Evolutionary conservation across 1,284 basidiomycete genomes (phyloP), one percentile per base, ranked within the genome.

Genomic region (Leccinum subatratum): DNA sequence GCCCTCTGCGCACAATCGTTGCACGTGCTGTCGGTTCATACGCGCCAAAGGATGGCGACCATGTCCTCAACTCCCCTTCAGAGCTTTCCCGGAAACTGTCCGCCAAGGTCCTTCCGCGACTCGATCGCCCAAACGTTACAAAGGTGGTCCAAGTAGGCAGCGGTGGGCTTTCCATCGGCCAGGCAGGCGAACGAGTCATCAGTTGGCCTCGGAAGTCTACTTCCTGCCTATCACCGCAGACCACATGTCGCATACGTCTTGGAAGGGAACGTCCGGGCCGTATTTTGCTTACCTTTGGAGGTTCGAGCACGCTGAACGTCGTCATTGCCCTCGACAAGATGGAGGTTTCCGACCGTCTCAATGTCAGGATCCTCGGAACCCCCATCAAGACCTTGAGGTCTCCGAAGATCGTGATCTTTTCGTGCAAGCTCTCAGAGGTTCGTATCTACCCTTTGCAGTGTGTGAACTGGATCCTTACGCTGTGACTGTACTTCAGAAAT

Each of bases 101-200:
- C 11, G 93, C 95, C 22, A 93, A 91, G 73, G 95, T 97, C 60
- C 83, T 98, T 20, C 93, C 94, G 51, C 92, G 93, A 74, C 83
- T 95, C 42, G 88, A 90, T 48, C 87, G 91, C 39, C 91, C 94
- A 30, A 89, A 98, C 72, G 96, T 99, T 61, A 90, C 92, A 78
- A 97, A 96, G 77, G 97, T 99, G 97, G 97, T 70, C n/a, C n/a
- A n/a, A n/a, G n/a, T n/a, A n/a, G n/a, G n/a, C n/a, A 94, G 91
- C 70, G 97, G 97, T 74, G 97, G 97, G 69, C 88, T 99, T 62
- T 92, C 90, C 75, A 99, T 99, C 70, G 97, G 97, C 58, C 97
- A 99, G 80, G 97, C 97, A 5, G 97, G 97, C 79, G 97, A 79
- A 97, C 95, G 0, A 98, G 95, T 25, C 96, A 99, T 78, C 89